A percentile compares a stretch with the other conserved stretches of the same genome.
phyloP scores from a whole-genome alignment of 257 asterid species.

The Nicotiana noctiflora region DNA sequence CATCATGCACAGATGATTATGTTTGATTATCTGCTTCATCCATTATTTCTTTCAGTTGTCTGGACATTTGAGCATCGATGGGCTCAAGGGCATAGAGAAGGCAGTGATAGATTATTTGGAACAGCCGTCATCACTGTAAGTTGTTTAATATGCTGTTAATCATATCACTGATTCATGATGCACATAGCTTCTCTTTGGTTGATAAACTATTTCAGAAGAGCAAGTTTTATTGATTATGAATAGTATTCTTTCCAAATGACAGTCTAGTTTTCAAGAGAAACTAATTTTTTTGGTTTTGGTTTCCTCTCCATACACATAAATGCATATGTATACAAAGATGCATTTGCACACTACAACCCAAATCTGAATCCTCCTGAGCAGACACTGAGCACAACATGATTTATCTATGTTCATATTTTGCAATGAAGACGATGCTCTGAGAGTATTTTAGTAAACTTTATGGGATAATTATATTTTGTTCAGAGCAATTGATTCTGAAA shows the following conservation, averaged over 20 bases:
- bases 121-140: conserved; percentile 62
- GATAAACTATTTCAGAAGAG: neutral
- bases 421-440: neutral
- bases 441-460: neutral
- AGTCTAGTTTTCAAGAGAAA: neutral
- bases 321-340: neutral
- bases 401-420: neutral
- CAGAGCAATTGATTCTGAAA: neutral
- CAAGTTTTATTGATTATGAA: neutral
- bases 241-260: neutral
- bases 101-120: conserved; percentile 60
- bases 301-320: neutral
- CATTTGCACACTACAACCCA: neutral
- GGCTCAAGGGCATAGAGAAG: conserved; percentile 58
- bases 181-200: neutral
- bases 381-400: neutral
- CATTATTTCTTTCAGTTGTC: conserved; percentile 31
- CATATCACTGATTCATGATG: neutral
- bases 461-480: neutral
- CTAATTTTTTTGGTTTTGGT: neutral
- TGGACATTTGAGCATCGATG: conserved; percentile 57
- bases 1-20: neutral
- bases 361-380: neutral
- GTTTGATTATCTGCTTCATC: conserved; percentile 6
- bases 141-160: conserved; percentile 1